Evolutionary conservation across 2,329 filamentous ascomycete species (phyloP).

Genomic region (Botrytis aclada): DNA sequence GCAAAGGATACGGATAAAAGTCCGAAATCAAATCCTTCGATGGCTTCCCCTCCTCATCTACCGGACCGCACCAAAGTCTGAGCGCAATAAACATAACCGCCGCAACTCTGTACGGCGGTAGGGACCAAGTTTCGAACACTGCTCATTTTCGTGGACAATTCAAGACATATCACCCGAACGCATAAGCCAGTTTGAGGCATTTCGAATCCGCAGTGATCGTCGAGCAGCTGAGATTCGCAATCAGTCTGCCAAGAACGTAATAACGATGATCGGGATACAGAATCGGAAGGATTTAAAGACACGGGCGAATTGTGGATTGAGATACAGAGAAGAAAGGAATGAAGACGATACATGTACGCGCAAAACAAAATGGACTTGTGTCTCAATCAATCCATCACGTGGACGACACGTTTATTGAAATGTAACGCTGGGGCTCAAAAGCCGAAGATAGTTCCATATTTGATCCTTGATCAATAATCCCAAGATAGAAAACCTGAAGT

Average conservation of each 20-base stretch:
- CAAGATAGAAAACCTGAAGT: not conserved
- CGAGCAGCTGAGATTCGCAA: not conserved
- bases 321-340: not conserved
- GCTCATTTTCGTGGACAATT: not conserved
- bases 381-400: not conserved
- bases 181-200: not conserved
- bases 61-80: not conserved
- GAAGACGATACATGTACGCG: not conserved
- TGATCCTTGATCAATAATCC: slow-evolving; percentile 7
- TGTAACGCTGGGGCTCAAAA: not conserved
- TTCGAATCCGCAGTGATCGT: not conserved
- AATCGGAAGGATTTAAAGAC: not conserved
- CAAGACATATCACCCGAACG: not conserved
- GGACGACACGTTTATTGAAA: not conserved
- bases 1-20: not conserved
- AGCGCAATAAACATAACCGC: not conserved
- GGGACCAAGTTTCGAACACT: slow-evolving; percentile 12
- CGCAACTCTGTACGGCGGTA: not conserved
- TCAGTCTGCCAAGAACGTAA: not conserved
- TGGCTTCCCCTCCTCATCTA: not conserved
- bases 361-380: not conserved
- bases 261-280: not conserved
- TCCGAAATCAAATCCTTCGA: not conserved
- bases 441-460: not conserved
- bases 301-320: not conserved